phyloP scores from a whole-genome alignment of 306 rosid species.

The Vicia faba region DNA sequence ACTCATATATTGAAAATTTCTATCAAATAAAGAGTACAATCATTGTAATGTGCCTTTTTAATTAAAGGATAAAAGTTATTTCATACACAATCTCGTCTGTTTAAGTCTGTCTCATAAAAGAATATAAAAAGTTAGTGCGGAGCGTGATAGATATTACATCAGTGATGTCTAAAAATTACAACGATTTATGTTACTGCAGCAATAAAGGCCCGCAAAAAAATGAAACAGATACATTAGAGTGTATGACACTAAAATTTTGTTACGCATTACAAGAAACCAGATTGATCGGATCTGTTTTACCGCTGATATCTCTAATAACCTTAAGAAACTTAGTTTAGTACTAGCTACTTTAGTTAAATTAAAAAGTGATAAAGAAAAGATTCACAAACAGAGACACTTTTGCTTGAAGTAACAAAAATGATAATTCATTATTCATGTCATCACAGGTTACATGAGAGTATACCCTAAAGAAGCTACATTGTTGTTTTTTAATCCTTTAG shows the following conservation, averaged over 20 bases:
- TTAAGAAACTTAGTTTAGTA: slow-evolving; percentile 18
- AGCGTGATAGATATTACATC: too few relatives aligned
- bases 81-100: too few relatives aligned
- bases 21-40: slow-evolving; percentile 36
- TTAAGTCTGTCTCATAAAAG: too few relatives aligned
- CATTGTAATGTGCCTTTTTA: slow-evolving; percentile 37
- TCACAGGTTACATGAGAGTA: slow-evolving; percentile 38
- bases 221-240: too few relatives aligned
- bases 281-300: too few relatives aligned
- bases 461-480: slow-evolving; percentile 27
- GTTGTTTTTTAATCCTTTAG: slow-evolving; percentile 23
- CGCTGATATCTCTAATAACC: slow-evolving; percentile 31
- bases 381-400: slow-evolving; percentile 45
- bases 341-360: background rate
- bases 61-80: slow-evolving; percentile 13
- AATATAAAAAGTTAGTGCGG: too few relatives aligned
- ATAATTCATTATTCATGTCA: slow-evolving; percentile 32
- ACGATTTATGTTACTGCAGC: too few relatives aligned
- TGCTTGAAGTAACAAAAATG: slow-evolving; percentile 44
- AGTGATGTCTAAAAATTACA: too few relatives aligned
- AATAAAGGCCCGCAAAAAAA: too few relatives aligned
- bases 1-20: slow-evolving; percentile 49
- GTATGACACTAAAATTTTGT: too few relatives aligned
- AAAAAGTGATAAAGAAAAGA: slow-evolving; percentile 12
- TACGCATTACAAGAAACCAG: too few relatives aligned